These are phyloP conservation scores for Cylindrodendrum hubeiense DNA, from an alignment of 2,329 filamentous ascomycete genomes.

Conservation along the genomic window DNA sequence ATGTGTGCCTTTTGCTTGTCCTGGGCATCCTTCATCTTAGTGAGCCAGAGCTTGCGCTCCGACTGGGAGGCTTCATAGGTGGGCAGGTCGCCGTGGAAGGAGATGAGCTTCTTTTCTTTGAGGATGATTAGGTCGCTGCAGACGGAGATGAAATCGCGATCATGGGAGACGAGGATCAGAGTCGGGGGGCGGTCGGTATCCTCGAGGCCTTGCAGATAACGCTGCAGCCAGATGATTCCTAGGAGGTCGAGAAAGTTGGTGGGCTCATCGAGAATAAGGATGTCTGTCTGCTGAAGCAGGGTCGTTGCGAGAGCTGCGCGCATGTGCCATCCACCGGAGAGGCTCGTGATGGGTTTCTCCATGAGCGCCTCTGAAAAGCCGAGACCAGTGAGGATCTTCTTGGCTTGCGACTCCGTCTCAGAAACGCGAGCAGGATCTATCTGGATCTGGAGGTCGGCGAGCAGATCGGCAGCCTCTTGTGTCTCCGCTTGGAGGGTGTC, in stretches of 20 bases:
- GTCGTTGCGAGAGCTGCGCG: constrained; percentile 74
- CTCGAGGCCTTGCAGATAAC: constrained; percentile 72
- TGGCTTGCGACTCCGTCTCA: constrained; percentile 74
- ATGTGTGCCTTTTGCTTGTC: constrained; percentile 86
- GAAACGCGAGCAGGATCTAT: constrained; percentile 75
- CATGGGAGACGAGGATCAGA: constrained; percentile 85
- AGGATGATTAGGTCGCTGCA: constrained; percentile 84
- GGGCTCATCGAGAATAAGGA: constrained; percentile 87
- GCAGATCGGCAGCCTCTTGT: constrained; percentile 76
- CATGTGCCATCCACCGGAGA: constrained; percentile 86
- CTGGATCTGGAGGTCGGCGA: constrained; percentile 76
- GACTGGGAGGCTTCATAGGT: constrained; percentile 77
- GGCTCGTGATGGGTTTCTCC: constrained; percentile 68
- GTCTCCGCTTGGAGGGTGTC: constrained; percentile 73
- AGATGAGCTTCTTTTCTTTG: constrained; percentile 76
- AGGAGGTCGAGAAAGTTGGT: constrained; percentile 89
- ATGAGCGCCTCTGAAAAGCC: constrained; percentile 77
- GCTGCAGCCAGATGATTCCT: constrained; percentile 87
- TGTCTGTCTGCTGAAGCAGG: constrained; percentile 79
- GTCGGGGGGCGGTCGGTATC: constrained; percentile 70
- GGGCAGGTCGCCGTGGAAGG: constrained; percentile 81
- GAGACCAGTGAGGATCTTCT: constrained; percentile 75
- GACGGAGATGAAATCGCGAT: constrained; percentile 82
- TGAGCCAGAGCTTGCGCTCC: constrained; percentile 76
- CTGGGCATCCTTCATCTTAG: constrained; percentile 84